Base-by-base conservation (phyloP, 2,329 filamentous ascomycete species). In the Cercospora beticola region DNA sequence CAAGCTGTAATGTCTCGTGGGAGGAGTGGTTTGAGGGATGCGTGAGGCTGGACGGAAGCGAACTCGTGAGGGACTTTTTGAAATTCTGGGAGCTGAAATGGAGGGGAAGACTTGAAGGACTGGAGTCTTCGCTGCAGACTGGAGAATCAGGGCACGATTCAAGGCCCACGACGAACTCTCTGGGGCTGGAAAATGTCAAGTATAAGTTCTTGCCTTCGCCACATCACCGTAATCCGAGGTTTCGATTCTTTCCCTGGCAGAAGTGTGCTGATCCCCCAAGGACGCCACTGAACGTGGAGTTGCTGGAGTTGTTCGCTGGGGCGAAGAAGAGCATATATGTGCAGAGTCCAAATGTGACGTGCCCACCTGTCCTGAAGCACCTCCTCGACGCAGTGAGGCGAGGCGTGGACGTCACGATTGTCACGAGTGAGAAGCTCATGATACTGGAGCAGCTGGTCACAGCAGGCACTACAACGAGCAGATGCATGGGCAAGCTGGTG, bases 1-100 rank as follows among this genome's bases (percentile, higher is more conserved):
- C 92, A 0, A 93, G 90, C 74, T 94, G 91, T 79, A 96, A 96
- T 74, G 87, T 96, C 4, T 93, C 90, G 75, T 95, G 91, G 91
- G 92, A 95, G 78, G 80, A 87, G n/a, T 96, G 92, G 92, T 89
- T 94, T 28, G 92, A 96, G 78, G 91, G 90, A 0, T 92, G 89
- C 66, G 81, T 94, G 3, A 87, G 88, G 65, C 79, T 94, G 10
- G 83, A 83, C 6, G 92, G 91, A 0, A 36, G 5, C 1, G 82
- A 84, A 0, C 83, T 90, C 0, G 87, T 93, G 0, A 73, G 78
- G 4, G 82, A 85, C n/a, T 85, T 95, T 46, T 72, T 91, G 52
- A 77, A 82, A 1, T 94, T 94, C 75, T 93, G 92, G 79, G 77
- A 82, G 8, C 77, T 81, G 1, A 90, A 92, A n/a, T 95, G 92